Conservation (phyloP, 352 stramenopile genomes). For the Globisporangium camurandrum region DNA sequence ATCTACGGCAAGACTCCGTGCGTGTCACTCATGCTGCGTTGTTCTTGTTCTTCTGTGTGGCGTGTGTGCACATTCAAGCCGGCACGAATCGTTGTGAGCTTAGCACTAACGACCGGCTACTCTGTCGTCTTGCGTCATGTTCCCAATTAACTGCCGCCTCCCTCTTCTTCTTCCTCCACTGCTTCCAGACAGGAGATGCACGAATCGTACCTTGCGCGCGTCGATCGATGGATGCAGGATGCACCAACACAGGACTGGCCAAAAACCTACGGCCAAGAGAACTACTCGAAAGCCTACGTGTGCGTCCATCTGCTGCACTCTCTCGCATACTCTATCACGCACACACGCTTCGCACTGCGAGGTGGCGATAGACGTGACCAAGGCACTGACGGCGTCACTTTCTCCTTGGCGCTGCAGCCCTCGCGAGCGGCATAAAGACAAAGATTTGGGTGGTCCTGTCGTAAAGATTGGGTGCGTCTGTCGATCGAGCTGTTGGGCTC, state of each 20-base stretch:
- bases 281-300: slow-evolving; percentile 39
- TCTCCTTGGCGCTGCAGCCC: no score
- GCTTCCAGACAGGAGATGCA: slow-evolving; percentile 69
- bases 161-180: no score
- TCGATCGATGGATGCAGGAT: slow-evolving; percentile 40
- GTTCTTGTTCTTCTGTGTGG: background rate
- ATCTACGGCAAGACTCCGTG: slow-evolving; percentile 56
- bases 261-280: slow-evolving; percentile 47
- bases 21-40: background rate
- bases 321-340: background rate
- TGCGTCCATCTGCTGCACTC: slow-evolving; percentile 12
- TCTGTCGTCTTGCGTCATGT: no score
- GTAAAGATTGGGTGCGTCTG: slow-evolving; percentile 37
- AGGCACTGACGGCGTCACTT: no score
- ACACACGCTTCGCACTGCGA: no score
- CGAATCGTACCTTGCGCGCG: slow-evolving; percentile 47
- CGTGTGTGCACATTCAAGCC: background rate
- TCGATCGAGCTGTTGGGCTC: background rate
- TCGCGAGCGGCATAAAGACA: slow-evolving; percentile 32
- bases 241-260: slow-evolving; percentile 36
- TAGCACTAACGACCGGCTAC: no score
- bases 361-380: no score
- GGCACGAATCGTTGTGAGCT: no score
- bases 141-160: background rate
- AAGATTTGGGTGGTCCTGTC: slow-evolving; percentile 23